Conservation (phyloP, 2,329 filamentous ascomycete genomes). For the Apiospora phragmitis region DNA sequence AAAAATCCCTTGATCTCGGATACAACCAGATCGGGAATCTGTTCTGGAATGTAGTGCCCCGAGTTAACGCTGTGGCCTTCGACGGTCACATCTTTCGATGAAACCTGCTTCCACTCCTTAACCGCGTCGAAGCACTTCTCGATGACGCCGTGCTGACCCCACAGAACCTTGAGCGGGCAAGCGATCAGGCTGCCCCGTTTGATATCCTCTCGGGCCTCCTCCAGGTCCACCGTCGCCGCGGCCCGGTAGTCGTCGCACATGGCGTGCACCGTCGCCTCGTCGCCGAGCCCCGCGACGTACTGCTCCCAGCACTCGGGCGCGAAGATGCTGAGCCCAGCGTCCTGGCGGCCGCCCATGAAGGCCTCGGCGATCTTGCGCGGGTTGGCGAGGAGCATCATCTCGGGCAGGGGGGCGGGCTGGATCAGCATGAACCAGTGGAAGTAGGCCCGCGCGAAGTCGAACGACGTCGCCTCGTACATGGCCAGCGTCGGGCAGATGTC, state of each 20-base stretch:
- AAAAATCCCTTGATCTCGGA: neutral
- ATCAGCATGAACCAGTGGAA: constrained; percentile 63
- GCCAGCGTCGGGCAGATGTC: constrained; percentile 57
- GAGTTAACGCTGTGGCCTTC: constrained; percentile 44
- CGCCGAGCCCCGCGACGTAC: constrained; percentile 43
- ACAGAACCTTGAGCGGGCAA: constrained; percentile 50
- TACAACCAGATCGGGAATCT: constrained; percentile 40
- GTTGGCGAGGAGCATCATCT: constrained; percentile 42
- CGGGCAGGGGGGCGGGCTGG: constrained; percentile 51
- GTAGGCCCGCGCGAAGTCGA: constrained; percentile 48
- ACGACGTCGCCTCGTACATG: constrained; percentile 48
- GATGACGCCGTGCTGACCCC: constrained; percentile 49
- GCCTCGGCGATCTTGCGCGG: constrained; percentile 41
- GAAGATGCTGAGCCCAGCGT: constrained; percentile 36
- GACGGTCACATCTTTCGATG: constrained; percentile 34
- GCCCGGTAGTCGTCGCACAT: constrained; percentile 60
- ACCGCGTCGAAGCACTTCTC: constrained; percentile 50
- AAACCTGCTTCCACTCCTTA: constrained; percentile 51
- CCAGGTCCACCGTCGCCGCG: constrained; percentile 51
- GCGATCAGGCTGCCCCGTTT: constrained; percentile 42
- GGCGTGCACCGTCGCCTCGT: constrained; percentile 43
- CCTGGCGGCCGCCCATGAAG: constrained; percentile 43
- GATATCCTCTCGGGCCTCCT: constrained; percentile 48
- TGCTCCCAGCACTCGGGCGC: constrained; percentile 35
- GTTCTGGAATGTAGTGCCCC: constrained; percentile 53